phyloP scores from a whole-genome alignment of 805 yeast species.

The Lipomyces spencermartinsiae region DNA sequence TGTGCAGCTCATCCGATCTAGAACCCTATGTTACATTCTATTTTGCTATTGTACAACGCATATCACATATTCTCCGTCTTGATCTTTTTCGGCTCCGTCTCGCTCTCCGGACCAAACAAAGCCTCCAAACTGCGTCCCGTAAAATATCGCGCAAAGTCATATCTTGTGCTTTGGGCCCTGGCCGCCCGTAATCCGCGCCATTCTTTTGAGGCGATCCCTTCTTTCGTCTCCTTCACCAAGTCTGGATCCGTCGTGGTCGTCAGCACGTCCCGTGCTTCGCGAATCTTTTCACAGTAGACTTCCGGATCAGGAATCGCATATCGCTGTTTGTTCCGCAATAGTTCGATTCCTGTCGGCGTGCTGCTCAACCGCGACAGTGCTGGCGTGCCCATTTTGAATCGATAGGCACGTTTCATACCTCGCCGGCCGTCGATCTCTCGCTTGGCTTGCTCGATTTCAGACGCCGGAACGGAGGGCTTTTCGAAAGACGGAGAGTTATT shows the following conservation, averaged over 20 bases:
- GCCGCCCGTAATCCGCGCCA: slow-evolving; percentile 56
- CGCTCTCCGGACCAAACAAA: neutral
- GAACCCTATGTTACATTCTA: neutral
- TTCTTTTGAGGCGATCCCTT: slow-evolving; percentile 40
- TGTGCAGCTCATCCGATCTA: too few species aligned
- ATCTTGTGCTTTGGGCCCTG: slow-evolving; percentile 47
- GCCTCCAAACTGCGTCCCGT: neutral
- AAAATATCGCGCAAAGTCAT: slow-evolving; percentile 44
- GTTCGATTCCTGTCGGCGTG: slow-evolving; percentile 50
- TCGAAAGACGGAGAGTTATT: slow-evolving; percentile 44
- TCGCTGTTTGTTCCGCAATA: slow-evolving; percentile 40
- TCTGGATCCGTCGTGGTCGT: slow-evolving; percentile 34
- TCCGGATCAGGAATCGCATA: slow-evolving; percentile 40
- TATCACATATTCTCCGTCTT: neutral
- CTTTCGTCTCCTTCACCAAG: slow-evolving; percentile 39
- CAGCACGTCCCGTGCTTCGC: slow-evolving; percentile 24
- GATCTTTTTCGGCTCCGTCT: neutral
- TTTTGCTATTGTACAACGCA: neutral
- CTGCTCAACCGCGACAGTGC: slow-evolving; percentile 49
- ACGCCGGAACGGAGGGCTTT: slow-evolving; percentile 24
- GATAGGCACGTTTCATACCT: slow-evolving; percentile 40
- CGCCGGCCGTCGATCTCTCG: slow-evolving; percentile 22
- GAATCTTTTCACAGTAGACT: slow-evolving; percentile 30
- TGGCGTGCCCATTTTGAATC: slow-evolving; percentile 46
- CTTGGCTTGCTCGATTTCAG: slow-evolving; percentile 15